Evolutionary conservation across 2,329 filamentous ascomycete species (phyloP).

Genomic region (Madurella fahalii): DNA sequence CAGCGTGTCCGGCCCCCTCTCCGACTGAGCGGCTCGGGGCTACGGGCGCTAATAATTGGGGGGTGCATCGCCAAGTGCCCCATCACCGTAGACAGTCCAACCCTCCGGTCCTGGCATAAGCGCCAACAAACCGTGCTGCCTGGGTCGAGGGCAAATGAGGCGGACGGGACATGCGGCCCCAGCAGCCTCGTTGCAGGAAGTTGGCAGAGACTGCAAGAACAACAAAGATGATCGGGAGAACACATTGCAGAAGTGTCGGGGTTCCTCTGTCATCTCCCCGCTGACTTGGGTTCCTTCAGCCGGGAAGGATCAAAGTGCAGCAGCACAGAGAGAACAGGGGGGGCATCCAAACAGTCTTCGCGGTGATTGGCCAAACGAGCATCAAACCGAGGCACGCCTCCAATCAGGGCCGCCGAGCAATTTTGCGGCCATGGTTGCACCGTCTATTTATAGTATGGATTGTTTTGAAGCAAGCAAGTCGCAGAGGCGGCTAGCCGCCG

Average conservation of each 20-base stretch:
- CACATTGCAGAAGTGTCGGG: not conserved
- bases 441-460: conserved; percentile 26
- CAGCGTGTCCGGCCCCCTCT: conserved; percentile 2
- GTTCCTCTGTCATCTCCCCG: too few species aligned
- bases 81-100: not conserved
- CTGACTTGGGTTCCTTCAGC: not conserved
- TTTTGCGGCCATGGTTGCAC: conserved; percentile 18
- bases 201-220: not conserved
- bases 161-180: not conserved
- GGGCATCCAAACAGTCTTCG: not conserved
- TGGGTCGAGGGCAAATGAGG: not conserved
- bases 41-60: conserved; percentile 2
- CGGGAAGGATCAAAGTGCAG: not conserved
- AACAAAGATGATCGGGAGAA: not conserved
- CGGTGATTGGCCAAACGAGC: conserved; percentile 10
- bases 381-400: not conserved
- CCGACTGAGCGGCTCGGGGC: conserved; percentile 11
- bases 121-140: conserved; percentile 1
- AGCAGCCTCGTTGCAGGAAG: not conserved
- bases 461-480: conserved; percentile 26
- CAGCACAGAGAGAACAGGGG: not conserved
- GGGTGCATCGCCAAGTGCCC: not conserved
- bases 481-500: conserved; percentile 26
- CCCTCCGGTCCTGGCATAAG: conserved; percentile 9
- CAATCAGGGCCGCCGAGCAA: conserved; percentile 13